Percentiles rank a stretch among this genome's conserved stretches.
Evolutionary conservation across 2,329 filamentous ascomycete species (phyloP).

Genomic region (Arthrinium phaeospermum): DNA sequence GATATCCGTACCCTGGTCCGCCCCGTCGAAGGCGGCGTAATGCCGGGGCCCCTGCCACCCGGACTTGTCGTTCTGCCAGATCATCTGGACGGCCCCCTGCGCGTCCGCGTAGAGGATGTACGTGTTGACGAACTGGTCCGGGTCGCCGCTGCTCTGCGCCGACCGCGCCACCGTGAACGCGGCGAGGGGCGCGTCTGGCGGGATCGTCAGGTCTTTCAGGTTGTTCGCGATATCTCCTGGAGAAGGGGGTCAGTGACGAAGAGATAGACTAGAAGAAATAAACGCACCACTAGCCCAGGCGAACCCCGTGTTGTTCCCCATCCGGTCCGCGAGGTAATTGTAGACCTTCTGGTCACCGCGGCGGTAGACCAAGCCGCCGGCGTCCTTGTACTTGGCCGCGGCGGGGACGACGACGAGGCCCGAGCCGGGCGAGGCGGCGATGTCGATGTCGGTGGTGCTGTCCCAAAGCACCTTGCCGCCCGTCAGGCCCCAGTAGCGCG

Average conservation of each 20-base stretch:
- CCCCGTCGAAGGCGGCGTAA: slow-evolving; percentile 27
- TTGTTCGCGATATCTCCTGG: neutral
- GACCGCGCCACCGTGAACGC: slow-evolving; percentile 31
- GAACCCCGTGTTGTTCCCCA: neutral
- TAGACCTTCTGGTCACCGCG: slow-evolving; percentile 29
- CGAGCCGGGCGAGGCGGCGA: slow-evolving; percentile 25
- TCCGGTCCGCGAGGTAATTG: slow-evolving; percentile 26
- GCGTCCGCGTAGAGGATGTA: slow-evolving; percentile 31
- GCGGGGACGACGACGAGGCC: slow-evolving; percentile 28
- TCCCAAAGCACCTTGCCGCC: too few relatives aligned
- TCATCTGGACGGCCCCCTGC: slow-evolving; percentile 27
- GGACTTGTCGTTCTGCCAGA: slow-evolving; percentile 30
- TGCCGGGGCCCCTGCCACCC: slow-evolving; percentile 27
- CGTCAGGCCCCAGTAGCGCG: slow-evolving; percentile 18
- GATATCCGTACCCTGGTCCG: slow-evolving; percentile 28
- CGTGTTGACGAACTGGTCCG: slow-evolving; percentile 29
- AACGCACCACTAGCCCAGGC: slow-evolving; percentile 29
- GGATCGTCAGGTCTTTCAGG: slow-evolving; percentile 22
- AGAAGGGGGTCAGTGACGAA: neutral
- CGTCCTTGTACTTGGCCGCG: slow-evolving; percentile 24
- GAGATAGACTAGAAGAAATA: too few relatives aligned
- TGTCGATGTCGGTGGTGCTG: neutral
- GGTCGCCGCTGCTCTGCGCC: slow-evolving; percentile 23
- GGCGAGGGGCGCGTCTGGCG: slow-evolving; percentile 26
- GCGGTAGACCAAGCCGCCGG: slow-evolving; percentile 29